Percentiles rank a stretch among this genome's conserved stretches.
Evolutionary conservation across 345 rosid genomes (phyloP).

Genomic region (Hibiscus tridactylites): DNA sequence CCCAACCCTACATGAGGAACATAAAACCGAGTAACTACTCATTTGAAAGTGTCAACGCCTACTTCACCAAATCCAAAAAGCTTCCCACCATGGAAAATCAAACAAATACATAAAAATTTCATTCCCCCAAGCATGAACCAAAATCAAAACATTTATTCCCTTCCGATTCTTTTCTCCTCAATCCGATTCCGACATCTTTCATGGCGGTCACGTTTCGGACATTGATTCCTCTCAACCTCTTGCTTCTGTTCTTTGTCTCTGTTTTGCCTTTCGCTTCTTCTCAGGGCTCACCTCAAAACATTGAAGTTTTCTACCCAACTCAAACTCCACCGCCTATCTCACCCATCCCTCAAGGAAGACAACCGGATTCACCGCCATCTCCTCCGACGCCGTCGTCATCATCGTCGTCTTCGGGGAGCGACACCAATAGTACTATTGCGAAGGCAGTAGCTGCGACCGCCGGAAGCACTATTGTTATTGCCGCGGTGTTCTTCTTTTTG

Average conservation of each 20-base stretch:
- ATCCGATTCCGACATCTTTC: conserved; percentile 7
- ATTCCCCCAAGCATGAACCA: neutral
- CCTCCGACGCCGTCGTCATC: neutral
- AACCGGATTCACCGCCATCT: neutral
- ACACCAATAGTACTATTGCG: conserved; percentile 19
- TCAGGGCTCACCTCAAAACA: conserved; percentile 46
- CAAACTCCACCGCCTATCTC: conserved; percentile 1
- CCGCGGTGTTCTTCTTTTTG: conserved; percentile 41
- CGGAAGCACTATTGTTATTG: conserved; percentile 43
- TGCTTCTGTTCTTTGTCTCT: conserved; percentile 6
- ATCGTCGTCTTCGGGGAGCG: conserved; percentile 17
- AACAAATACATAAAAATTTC: neutral
- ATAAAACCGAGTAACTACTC: conserved; percentile 21
- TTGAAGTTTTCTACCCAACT: conserved; percentile 53
- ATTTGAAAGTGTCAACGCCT: conserved; percentile 22
- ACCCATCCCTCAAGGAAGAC: neutral
- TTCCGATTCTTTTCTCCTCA: conserved; percentile 8
- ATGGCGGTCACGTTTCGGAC: conserved; percentile 35
- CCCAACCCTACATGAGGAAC: neutral
- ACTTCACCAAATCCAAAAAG: conserved; percentile 16
- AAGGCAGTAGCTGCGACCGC: conserved; percentile 66
- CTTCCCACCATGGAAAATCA: neutral
- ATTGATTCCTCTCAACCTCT: conserved; percentile 10
- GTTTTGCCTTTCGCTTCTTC: conserved; percentile 28
- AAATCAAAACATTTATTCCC: conserved; percentile 5